Base-by-base conservation (phyloP, 2,329 filamentous ascomycete species). In the Monilinia polystroma region DNA sequence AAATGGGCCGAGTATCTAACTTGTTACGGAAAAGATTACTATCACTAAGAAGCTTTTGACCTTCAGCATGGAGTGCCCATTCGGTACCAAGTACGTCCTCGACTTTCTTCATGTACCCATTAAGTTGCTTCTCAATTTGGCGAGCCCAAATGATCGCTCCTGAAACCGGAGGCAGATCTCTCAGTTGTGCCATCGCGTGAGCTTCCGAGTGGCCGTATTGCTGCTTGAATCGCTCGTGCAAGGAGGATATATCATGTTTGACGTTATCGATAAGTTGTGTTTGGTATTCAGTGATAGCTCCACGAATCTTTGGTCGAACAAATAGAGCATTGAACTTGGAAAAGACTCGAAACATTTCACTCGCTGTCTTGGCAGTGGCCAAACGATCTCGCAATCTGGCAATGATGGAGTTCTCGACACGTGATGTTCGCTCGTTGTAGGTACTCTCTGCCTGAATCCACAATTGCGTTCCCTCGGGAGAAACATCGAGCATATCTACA, bases 301-400 rank as follows among this genome's bases (percentile, higher is more conserved):
- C 93, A 71, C 95, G 90, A 80, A 99, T 98, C 83, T 99, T 99
- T n/a, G 95, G 95, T 68, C 95, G 88, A 66, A 99, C 94, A 73
- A 99, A 96, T 41, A 99, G 88, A 2, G 95, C 95, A 77, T 99
- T 99, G 85, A 99, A 99, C 77, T 98, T 98, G 64, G 95, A 98
- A 78, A 99, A 99, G 69, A 99, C 95, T 65, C 96, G 91, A 78
- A 99, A 99, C 95, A 99, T 99, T 79, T 99, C 96, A 76, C 96
- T 98, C 52, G 95, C 95, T 69, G 93, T 97, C 83, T 96, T 97
- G 16, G 95, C 94, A 8, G 93, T 97, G 18, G 93, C 95, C 66
- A 99, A 84, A 67, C 95, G 90, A 79, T 99, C 95, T 74, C 95
- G 87, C 43, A 99, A 83, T 64, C 93, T 87, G 45, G 95, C 93